phyloP scores from a whole-genome alignment of 1,139 yeast genomes.

The Trichomonascaceae sp. region DNA sequence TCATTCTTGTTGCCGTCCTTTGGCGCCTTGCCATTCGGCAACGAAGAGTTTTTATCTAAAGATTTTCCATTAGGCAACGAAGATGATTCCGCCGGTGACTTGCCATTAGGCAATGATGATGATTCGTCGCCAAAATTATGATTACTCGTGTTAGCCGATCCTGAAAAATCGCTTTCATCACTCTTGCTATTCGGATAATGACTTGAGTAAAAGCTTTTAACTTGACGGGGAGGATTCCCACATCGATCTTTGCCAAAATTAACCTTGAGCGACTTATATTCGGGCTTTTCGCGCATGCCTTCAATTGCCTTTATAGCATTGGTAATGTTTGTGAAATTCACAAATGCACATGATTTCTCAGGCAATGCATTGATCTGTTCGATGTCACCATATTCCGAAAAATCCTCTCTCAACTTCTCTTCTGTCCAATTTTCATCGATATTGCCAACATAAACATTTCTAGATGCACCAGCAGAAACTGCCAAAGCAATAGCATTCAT shows the following conservation, averaged over 20 bases:
- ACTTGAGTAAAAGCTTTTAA: slow-evolving; percentile 11
- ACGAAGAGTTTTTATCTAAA: neutral
- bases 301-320: slow-evolving; percentile 83
- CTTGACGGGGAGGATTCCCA: slow-evolving; percentile 60
- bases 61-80: neutral
- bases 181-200: slow-evolving; percentile 9
- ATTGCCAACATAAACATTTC: slow-evolving; percentile 85
- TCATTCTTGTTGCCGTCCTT: neutral
- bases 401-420: slow-evolving; percentile 61
- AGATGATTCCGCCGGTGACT: neutral
- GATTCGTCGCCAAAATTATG: neutral
- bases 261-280: slow-evolving; percentile 52
- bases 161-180: slow-evolving; percentile 3
- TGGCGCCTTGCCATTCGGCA: neutral
- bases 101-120: neutral
- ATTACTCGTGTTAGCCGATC: neutral
- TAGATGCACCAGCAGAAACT: slow-evolving; percentile 88
- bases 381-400: slow-evolving; percentile 80
- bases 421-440: slow-evolving; percentile 52
- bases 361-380: slow-evolving; percentile 85
- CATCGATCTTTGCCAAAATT: slow-evolving; percentile 93
- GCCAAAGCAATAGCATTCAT: slow-evolving; percentile 76
- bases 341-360: slow-evolving; percentile 86
- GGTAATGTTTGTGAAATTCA: slow-evolving; percentile 81
- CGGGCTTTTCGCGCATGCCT: slow-evolving; percentile 47